Base-by-base conservation (phyloP, 257 asterid genomes). In the Scutellaria baicalensis region DNA sequence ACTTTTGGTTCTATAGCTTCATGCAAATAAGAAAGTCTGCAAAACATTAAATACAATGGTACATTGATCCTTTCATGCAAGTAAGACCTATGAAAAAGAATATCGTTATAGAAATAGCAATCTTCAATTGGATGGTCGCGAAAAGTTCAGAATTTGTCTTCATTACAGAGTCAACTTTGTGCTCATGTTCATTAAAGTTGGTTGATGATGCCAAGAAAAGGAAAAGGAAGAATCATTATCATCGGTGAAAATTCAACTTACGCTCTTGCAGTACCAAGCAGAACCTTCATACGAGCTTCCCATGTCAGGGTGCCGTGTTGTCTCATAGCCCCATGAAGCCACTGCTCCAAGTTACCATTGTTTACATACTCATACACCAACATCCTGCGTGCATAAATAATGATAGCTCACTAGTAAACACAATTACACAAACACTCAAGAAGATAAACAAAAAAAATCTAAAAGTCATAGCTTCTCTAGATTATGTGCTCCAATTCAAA, bases 1-100 rank as follows among this genome's bases (percentile, higher is more conserved):
- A 93, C 98, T 80, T 93, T 93, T 4, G 98, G 98, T 56, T 93
- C 98, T 58, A 93, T 88, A 61, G 98, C 95, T 77, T 93, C 98
- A 6, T 93, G 98, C 82, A 93, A 78, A 84, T 93, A 93, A 45
- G 98, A 89, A 68, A 93, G 97, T 74, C 98, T 93, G 85, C 79
- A 82, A 59, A 67, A 20, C 59, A 17, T 10, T 27, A 8, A 17
- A 31, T 56, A 54, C 11, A 38, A 16, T 43, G 35, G 57, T 40
- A 58, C 9, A 16, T 44, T 13, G 38, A 67, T 31, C 55, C 38
- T 18, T 10, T 12, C 36, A 16, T 57, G 18, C 20, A 7, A 27
- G 33, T 5, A 27, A 2, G 33, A 27, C 4, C 33, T 27, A 27
- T 27, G 33, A 27, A 5, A 5, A 2, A 27, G 4, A 27, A 27